These are phyloP conservation scores for Sisymbrium altissimum DNA, from an alignment of 345 rosid genomes.

Conservation along the genomic window DNA sequence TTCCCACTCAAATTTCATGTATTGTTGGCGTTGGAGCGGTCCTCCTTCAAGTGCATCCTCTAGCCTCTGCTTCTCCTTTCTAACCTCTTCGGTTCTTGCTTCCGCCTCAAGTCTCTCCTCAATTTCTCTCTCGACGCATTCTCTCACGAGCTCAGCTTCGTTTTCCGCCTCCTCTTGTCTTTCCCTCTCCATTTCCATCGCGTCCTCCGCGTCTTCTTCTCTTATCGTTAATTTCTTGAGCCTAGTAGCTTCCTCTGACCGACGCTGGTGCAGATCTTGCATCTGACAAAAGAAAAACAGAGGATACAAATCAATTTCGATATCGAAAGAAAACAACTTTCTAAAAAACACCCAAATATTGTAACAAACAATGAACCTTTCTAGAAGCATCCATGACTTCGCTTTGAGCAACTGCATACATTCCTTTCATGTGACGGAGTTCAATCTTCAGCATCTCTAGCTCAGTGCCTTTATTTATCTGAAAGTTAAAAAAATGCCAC, in stretches of 20 bases:
- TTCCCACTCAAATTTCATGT: conserved; percentile 68
- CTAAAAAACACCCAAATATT: neutral
- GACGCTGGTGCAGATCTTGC: conserved; percentile 43
- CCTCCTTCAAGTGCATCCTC: conserved; percentile 57
- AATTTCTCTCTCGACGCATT: conserved; percentile 50
- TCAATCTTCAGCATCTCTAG: conserved; percentile 82
- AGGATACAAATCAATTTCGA: neutral
- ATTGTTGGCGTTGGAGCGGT: conserved; percentile 39
- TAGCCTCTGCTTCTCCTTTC: conserved; percentile 70
- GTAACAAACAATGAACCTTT: conserved; percentile 52
- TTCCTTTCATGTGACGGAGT: conserved; percentile 73
- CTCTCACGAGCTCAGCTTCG: conserved; percentile 49
- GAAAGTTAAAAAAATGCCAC: conserved; percentile 5
- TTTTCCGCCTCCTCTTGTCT: conserved; percentile 51
- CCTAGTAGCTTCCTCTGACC: conserved; percentile 52
- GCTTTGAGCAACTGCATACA: conserved; percentile 70
- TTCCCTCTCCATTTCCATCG: conserved; percentile 57
- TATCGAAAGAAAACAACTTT: neutral
- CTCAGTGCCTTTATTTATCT: conserved; percentile 64
- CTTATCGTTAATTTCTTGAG: conserved; percentile 46
- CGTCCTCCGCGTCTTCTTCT: conserved; percentile 56
- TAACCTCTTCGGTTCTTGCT: conserved; percentile 47
- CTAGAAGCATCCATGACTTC: conserved; percentile 75
- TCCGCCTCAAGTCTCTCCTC: conserved; percentile 56
- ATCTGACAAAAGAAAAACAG: conserved; percentile 36